Percentiles rank a stretch among this genome's conserved stretches.
These are phyloP conservation scores for Boeremia lycopersici DNA, from an alignment of 2,329 filamentous ascomycete genomes.

Conservation along the genomic window DNA sequence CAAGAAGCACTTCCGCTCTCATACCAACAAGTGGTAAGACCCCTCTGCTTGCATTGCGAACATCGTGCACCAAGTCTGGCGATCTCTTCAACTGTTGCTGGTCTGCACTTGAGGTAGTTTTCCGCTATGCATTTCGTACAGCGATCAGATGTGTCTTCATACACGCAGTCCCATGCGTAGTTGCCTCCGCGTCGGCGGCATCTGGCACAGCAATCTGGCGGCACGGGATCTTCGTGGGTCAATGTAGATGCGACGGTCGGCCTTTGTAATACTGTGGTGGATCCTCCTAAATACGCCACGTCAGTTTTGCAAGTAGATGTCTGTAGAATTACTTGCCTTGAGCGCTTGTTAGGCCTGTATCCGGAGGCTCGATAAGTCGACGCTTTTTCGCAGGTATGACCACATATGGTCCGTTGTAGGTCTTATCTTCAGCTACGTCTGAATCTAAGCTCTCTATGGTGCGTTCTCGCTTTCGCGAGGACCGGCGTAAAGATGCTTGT, in stretches of 20 bases:
- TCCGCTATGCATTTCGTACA: conserved; percentile 18
- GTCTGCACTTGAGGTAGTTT: conserved; percentile 8
- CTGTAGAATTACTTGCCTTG: neutral
- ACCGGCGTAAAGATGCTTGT: neutral
- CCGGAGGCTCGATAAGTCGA: neutral
- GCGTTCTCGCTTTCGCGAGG: neutral
- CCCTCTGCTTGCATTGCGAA: conserved; percentile 20
- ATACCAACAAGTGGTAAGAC: conserved; percentile 17
- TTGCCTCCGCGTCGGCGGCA: conserved; percentile 25
- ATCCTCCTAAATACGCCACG: neutral
- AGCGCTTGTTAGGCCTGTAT: neutral
- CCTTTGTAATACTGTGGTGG: neutral
- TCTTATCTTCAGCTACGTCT: neutral
- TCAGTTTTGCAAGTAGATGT: neutral
- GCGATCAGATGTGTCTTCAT: conserved; percentile 6
- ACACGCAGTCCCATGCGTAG: conserved; percentile 22
- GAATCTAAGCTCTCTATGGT: neutral
- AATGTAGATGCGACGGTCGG: neutral
- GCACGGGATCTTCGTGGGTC: conserved; percentile 7
- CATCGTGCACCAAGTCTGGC: conserved; percentile 21
- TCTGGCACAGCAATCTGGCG: conserved; percentile 17
- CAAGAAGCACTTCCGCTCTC: conserved; percentile 12
- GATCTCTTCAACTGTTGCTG: conserved; percentile 19
- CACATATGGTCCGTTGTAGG: neutral
- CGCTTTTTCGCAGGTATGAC: neutral